Evolutionary conservation across 371 early-diverging fungal species (phyloP), one percentile per base, ranked within the genome.

Genomic region (Coemansia sp.): DNA sequence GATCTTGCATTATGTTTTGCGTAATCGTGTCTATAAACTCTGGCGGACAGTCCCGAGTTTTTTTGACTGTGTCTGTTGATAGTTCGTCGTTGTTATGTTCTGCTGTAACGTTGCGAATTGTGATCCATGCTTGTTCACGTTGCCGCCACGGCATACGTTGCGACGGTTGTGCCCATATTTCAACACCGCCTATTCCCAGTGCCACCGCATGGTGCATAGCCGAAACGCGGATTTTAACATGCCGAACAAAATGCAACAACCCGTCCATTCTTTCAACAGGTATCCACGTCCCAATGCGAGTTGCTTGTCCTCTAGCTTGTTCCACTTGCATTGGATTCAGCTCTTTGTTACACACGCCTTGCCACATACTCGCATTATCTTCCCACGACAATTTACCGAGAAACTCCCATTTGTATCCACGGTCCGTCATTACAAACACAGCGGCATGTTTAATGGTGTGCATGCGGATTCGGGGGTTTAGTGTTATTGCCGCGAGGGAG

Each of bases 91-190:
- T 26, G 26, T 26, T 26, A 26, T 44, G 39, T 48, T 24, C 39
- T 19, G 5, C 15, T 24, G 40, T 24, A 52, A 39, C 12, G 39
- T 52, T 57, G 32, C 29, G 52, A 5, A 39, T 41, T 1, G 55
- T 4, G 0, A 7, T 7, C 69, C 65, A 69, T 4, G 57, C 58
- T 2, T 26, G 54, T 3, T 15, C 55, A 2, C 54, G 23, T 15
- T 61, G 61, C 17, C 41, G 24, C 7, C n/a, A 15, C 3, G 69
- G 69, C 26, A 73, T 24, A 0, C 70, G 44, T 40, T 69, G 74
- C 17, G 74, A 73, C 24, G 74, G 74, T 62, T 73, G 74, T 2
- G 59, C 74, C 66, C 66, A 70, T n/a, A 73, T 63, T 49, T 66
- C 66, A 2, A 73, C 29, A 0, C 59, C 63, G 19, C 70, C 66